Evolutionary conservation across 306 rosid species (phyloP).

Genomic region (Prunus armeniaca): DNA sequence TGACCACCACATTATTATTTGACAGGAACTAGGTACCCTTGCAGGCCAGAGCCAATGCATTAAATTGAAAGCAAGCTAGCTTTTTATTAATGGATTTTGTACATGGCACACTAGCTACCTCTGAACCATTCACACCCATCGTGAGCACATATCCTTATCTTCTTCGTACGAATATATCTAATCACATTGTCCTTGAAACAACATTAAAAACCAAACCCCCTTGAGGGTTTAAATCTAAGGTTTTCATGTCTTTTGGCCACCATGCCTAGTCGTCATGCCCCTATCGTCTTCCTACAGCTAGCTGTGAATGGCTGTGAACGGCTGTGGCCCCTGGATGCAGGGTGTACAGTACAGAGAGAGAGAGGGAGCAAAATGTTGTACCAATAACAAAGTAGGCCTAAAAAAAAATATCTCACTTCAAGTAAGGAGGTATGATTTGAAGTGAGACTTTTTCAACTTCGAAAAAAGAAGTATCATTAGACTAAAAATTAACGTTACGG

Average conservation of each 20-base stretch:
- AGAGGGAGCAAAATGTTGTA: not conserved
- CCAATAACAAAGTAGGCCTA: not conserved
- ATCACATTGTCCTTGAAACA: not conserved
- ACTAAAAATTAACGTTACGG: no score
- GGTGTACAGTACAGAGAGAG: not conserved
- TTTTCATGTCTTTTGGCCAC: not conserved
- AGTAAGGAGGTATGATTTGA: no score
- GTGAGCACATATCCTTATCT: not conserved
- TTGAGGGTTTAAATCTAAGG: not conserved
- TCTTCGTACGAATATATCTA: not conserved
- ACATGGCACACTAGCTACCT: not conserved
- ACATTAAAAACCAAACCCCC: not conserved
- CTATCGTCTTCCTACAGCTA: not conserved
- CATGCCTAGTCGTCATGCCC: not conserved
- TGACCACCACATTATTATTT: not conserved
- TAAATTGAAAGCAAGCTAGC: not conserved
- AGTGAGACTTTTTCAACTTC: no score
- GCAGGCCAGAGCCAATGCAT: not conserved
- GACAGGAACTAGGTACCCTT: not conserved
- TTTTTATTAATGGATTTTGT: not conserved
- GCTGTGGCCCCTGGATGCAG: not conserved
- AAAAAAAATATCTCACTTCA: no score
- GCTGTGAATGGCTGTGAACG: not conserved
- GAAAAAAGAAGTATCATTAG: no score
- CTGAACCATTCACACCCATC: not conserved